phyloP scores from a whole-genome alignment of 2,329 filamentous ascomycete species.

The Boeremia lycopersici region DNA sequence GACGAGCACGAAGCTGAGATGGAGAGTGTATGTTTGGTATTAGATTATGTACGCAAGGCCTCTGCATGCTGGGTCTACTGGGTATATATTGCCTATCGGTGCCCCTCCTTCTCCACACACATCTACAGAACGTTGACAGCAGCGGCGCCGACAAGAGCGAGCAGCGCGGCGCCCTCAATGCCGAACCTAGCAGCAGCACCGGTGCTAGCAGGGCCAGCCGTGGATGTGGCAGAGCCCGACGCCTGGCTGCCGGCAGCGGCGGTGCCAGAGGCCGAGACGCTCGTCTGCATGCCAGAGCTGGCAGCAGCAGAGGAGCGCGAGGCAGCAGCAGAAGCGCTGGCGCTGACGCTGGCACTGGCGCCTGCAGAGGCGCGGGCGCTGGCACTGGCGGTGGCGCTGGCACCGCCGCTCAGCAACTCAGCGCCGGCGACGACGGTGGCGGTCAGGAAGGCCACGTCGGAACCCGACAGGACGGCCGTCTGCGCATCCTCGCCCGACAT shows the following conservation, averaged over 20 bases:
- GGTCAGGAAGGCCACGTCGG: constrained; percentile 27
- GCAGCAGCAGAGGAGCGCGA: constrained; percentile 8
- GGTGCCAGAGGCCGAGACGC: constrained; percentile 13
- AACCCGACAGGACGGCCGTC: constrained; percentile 24
- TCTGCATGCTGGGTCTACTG: neutral
- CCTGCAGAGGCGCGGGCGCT: constrained; percentile 12
- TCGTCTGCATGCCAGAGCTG: constrained; percentile 13
- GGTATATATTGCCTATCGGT: neutral
- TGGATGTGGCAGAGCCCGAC: constrained; percentile 9
- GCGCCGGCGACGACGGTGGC: constrained; percentile 32
- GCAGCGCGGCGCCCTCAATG: constrained; percentile 24
- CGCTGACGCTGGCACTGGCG: neutral
- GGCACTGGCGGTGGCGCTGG: constrained; percentile 19
- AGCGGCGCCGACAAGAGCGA: constrained; percentile 31
- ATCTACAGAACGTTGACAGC: constrained; percentile 26
- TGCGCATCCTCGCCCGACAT: constrained; percentile 26
- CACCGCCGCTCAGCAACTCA: constrained; percentile 26
- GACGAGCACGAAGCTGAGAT: neutral
- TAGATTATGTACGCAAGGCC: constrained; percentile 1
- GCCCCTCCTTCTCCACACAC: neutral
- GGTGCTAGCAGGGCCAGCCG: constrained; percentile 22
- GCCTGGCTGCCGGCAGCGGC: constrained; percentile 12
- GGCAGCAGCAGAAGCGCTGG: constrained; percentile 6
- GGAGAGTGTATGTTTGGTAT: neutral
- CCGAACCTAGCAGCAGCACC: constrained; percentile 30